Evolutionary conservation across 768 basidiomycete species (phyloP).

Genomic region (Panaeolus papilionaceus): DNA sequence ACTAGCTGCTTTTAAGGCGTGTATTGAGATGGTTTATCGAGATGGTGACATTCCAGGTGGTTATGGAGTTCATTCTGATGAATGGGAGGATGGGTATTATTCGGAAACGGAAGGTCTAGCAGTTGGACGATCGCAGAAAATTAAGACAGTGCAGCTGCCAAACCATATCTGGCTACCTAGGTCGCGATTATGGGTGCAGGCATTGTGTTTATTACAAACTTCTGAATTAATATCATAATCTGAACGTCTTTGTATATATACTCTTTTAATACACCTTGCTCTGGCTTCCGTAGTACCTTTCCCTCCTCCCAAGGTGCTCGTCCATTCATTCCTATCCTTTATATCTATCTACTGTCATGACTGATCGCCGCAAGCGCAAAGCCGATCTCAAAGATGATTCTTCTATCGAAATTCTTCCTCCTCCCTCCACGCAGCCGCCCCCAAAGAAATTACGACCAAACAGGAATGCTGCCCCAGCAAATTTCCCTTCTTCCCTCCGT

Average conservation of each 20-base stretch:
- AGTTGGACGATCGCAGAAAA: neutral
- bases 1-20: conserved; percentile 11
- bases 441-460: neutral
- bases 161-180: conserved; percentile 11
- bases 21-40: neutral
- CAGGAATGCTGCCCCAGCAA: neutral
- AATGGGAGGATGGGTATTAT: conserved; percentile 15
- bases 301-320: neutral
- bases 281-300: neutral
- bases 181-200: conserved; percentile 15
- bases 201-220: conserved; percentile 2
- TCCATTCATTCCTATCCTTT: neutral
- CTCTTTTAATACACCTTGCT: neutral
- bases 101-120: neutral
- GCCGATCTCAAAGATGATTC: neutral
- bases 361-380: neutral
- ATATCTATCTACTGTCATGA: neutral
- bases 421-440: neutral
- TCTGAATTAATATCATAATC: neutral
- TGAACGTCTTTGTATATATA: neutral
- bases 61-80: conserved; percentile 13
- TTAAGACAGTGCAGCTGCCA: conserved; percentile 10
- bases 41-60: conserved; percentile 11
- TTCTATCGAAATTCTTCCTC: neutral
- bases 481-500: neutral